Evolutionary conservation across 176 grass and related monocot species (phyloP), one percentile per base, ranked within the genome.

Genomic region (Oryza officinalis): DNA sequence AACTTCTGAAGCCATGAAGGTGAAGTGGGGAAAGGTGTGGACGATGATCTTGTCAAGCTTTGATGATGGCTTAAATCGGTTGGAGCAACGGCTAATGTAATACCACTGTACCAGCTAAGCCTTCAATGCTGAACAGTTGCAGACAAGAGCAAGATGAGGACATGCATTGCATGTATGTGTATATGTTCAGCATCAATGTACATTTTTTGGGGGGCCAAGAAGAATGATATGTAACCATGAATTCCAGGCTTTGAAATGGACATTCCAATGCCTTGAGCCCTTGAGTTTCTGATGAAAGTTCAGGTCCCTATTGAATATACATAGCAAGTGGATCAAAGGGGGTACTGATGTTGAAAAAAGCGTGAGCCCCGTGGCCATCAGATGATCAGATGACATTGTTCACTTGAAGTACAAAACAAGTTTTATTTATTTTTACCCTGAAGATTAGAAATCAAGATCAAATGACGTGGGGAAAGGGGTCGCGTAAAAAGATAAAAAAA

Each of bases 11-110:
- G 4, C 14, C 47, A 41, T 50, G 47, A 18, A 50, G 67, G 72
- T 27, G 86, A 83, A 77, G 86, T 87, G 66, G 65, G 80, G 64
- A 83, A 70, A 49, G 52, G 80, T 88, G 73, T 83, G 80, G 57
- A 83, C 73, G 74, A 20, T 23, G 40, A 54, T 77, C 86, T 54
- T 83, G 67, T 88, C 74, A 35, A 83, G 57, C 25, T 65, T 83
- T 83, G 60, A 75, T 83, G 41, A 75, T 78, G 74, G 8, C 43
- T 38, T 57, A 70, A 70, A 77, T 70, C 45, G 72, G 27, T 41
- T 50, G 63, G 31, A 78, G 74, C 25, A 38, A 30, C 70, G 22
- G 72, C 17, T 77, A 63, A 69, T 76, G 72, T 44, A 72, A 17
- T 52, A 69, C 65, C 27, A 63, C 44, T 44, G 11, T 52, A 69